Evolutionary conservation across 192 early-diverging fungal genomes (phyloP), one percentile per base, ranked within the genome.

Genomic region (Umbelopsis isabellina): DNA sequence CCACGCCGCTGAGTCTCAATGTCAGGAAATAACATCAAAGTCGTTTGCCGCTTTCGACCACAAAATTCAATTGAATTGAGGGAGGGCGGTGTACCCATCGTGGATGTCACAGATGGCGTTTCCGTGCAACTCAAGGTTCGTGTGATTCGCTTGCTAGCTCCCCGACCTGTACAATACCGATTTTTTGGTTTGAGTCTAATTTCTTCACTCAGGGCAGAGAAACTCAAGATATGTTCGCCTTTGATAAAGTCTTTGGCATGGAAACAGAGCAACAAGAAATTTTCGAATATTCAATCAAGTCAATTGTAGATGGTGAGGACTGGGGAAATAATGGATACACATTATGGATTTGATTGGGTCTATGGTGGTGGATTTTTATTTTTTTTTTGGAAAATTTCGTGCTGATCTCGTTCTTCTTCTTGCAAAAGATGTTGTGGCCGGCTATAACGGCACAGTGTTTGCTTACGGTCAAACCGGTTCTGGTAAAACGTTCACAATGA

Each of bases 391-490:
- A 30, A 30, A 30, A 30, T 30, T 30, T 46, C 33, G 20, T 20
- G 37, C 16, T 67, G n/a, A 67, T 44, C 21, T 46, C n/a, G 6
- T 18, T 70, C 22, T 61, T 10, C 51, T 6, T 21, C 41, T 16
- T 18, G n/a, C 22, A 22, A 15, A 48, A 71, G 66, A 75, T 73
- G 66, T 78, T 46, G 61, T 80, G 23, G 65, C 71, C 48, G 97
- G 98, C 66, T 99, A 98, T 85, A 98, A 99, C 79, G 95, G 96
- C 53, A 98, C 97, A 6, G 95, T 99, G 25, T 99, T 99, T 77
- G 96, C 96, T 51, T 99, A 99, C 73, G 98, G 98, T 74, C 98
- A 99, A 82, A 98, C 96, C 8, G 98, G 98, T 71, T 91, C 89
- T 41, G 98, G 98, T 78, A 99, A 99, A 83, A 95, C 94, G 20